A percentile compares a stretch with the other conserved stretches of the same genome.
Conservation (phyloP, 768 basidiomycete species). For the Pulveroboletus sp. region DNA sequence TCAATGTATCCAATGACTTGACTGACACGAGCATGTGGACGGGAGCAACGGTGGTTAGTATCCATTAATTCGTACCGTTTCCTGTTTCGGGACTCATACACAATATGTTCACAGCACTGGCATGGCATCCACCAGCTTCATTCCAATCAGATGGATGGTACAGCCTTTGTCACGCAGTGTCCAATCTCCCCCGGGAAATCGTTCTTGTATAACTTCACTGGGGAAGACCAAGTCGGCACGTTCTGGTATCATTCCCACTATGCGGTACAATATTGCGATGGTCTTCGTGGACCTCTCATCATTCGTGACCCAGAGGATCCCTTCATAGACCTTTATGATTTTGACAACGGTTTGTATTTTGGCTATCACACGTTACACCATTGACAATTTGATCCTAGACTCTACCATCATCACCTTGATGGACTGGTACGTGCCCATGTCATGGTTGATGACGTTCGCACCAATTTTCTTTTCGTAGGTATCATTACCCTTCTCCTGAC, state of each 20-base stretch:
- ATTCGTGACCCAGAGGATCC: conserved; percentile 37
- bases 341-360: conserved; percentile 19
- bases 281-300: conserved; percentile 44
- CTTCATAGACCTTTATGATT: conserved; percentile 14
- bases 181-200: conserved; percentile 34
- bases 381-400: background rate
- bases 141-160: conserved; percentile 28
- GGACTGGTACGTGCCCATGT: conserved; percentile 14
- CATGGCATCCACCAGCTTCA: conserved; percentile 26
- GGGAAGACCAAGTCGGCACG: conserved; percentile 34
- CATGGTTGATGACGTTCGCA: background rate
- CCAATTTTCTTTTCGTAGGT: conserved; percentile 10
- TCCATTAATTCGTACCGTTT: background rate
- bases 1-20: conserved; percentile 17
- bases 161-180: conserved; percentile 40
- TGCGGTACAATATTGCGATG: conserved; percentile 33
- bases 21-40: conserved; percentile 19
- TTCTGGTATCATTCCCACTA: conserved; percentile 36
- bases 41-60: conserved; percentile 23
- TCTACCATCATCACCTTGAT: conserved; percentile 32
- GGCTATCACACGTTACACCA: background rate
- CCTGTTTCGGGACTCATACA: background rate
- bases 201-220: conserved; percentile 37
- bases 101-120: conserved; percentile 22
- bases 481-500: conserved; percentile 12